These are phyloP conservation scores for Phytophthora foliorum DNA, from an alignment of 352 stramenopile species.

Conservation along the genomic window DNA sequence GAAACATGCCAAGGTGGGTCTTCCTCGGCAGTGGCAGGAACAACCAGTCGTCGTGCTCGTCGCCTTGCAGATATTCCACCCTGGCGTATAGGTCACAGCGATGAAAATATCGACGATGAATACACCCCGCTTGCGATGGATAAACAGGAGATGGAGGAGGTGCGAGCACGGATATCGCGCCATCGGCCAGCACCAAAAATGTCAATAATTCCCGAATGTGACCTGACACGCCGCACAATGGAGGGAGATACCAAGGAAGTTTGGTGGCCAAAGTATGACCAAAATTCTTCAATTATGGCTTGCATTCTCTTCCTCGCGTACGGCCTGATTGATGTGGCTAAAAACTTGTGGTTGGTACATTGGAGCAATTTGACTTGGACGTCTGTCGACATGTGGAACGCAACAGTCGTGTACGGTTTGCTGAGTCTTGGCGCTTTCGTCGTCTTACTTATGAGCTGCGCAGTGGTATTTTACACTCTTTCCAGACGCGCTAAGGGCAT, in stretches of 20 bases:
- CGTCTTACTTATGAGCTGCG: conserved; percentile 29
- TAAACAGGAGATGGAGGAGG: conserved; percentile 6
- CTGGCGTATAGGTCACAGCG: conserved; percentile 31
- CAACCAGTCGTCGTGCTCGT: conserved; percentile 34
- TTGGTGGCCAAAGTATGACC: conserved; percentile 29
- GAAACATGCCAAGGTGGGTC: conserved; percentile 28
- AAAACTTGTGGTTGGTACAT: conserved; percentile 50
- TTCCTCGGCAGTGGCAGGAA: not conserved
- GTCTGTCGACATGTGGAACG: conserved; percentile 38
- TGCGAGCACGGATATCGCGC: conserved; percentile 20
- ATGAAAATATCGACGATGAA: conserved; percentile 8
- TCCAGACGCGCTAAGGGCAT: conserved; percentile 33
- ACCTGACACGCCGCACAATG: conserved; percentile 32
- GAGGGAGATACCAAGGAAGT: conserved; percentile 29
- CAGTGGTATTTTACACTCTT: conserved; percentile 43
- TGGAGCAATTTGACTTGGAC: conserved; percentile 45
- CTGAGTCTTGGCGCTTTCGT: conserved; percentile 41
- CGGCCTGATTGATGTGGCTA: conserved; percentile 35
- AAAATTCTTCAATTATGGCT: conserved; percentile 20
- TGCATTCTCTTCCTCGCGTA: conserved; percentile 37
- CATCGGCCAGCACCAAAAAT: conserved; percentile 5
- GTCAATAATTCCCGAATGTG: conserved; percentile 5
- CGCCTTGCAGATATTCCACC: conserved; percentile 45
- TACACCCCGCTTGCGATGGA: conserved; percentile 23
- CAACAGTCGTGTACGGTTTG: conserved; percentile 37